Evolutionary conservation across 78 protist genomes (phyloP).

Genomic region (Guillardia theta): DNA sequence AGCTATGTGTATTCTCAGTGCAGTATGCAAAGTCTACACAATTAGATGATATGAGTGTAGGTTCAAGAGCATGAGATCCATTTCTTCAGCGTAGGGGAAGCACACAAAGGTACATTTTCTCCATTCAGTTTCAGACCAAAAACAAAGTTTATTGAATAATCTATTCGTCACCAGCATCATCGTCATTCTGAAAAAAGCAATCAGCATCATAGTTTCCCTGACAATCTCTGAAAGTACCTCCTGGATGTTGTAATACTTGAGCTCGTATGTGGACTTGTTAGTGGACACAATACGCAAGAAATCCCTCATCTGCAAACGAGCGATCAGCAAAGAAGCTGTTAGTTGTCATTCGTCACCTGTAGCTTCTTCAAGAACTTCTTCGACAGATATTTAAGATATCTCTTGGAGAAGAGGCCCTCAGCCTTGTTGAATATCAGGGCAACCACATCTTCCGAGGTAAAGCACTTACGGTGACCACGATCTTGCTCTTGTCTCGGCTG

Average conservation of each 20-base stretch:
- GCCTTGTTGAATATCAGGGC: slow-evolving; percentile 54
- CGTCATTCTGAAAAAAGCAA: no score
- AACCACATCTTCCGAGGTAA: slow-evolving; percentile 46
- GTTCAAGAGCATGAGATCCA: no score
- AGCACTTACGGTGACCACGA: not conserved
- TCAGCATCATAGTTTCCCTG: no score
- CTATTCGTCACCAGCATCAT: not conserved
- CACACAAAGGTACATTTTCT: not conserved
- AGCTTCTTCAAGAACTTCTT: slow-evolving; percentile 92
- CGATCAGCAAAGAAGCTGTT: no score
- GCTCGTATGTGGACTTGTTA: slow-evolving; percentile 70
- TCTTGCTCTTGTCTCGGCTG: slow-evolving; percentile 47
- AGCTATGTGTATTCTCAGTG: no score
- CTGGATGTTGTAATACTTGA: slow-evolving; percentile 77
- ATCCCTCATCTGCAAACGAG: slow-evolving; percentile 69
- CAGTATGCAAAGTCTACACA: no score
- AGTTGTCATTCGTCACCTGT: not conserved
- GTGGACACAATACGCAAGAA: slow-evolving; percentile 87
- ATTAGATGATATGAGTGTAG: no score
- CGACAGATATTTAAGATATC: slow-evolving; percentile 93
- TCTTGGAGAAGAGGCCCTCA: slow-evolving; percentile 70
- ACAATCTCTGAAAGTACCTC: no score
- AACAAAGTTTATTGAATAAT: no score
- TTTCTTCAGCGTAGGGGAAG: no score
- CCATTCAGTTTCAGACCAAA: not conserved